A percentile compares a stretch with the other conserved stretches of the same genome.
phyloP scores from a whole-genome alignment of 768 basidiomycete genomes.

The Boletus rubroflammeus region DNA sequence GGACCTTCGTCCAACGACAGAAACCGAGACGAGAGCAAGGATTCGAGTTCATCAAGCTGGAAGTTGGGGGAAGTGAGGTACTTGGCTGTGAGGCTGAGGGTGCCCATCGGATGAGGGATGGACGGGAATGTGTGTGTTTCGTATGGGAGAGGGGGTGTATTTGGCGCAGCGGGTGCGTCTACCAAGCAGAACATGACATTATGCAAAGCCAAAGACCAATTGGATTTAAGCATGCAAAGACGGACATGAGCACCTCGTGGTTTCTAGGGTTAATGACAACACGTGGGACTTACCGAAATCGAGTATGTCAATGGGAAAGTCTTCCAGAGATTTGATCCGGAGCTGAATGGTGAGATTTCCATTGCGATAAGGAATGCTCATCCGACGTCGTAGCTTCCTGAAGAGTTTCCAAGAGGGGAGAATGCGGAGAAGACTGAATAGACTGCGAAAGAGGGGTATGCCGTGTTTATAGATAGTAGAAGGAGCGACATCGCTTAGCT shows the following conservation, averaged over 20 bases:
- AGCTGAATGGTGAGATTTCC: constrained; percentile 49
- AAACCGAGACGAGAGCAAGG: constrained; percentile 69
- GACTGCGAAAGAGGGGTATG: constrained; percentile 75
- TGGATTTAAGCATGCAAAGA: constrained; percentile 9
- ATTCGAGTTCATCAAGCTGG: constrained; percentile 73
- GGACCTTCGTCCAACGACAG: constrained; percentile 62
- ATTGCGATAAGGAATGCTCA: constrained; percentile 34
- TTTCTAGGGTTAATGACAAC: constrained; percentile 25
- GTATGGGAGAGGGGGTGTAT: constrained; percentile 42
- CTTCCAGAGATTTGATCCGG: constrained; percentile 39
- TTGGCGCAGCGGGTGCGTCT: constrained; percentile 41
- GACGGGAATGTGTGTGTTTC: constrained; percentile 59
- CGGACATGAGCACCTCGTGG: constrained; percentile 33
- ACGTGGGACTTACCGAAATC: constrained; percentile 37
- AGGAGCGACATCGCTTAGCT: constrained; percentile 51
- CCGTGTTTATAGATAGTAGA: constrained; percentile 83
- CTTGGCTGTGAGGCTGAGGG: constrained; percentile 55
- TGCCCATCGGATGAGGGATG: constrained; percentile 66
- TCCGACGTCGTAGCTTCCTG: constrained; percentile 51
- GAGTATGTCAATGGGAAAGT: constrained; percentile 27
- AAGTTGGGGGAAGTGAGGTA: constrained; percentile 70
- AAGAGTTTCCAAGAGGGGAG: constrained; percentile 75
- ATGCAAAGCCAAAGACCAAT: constrained; percentile 1
- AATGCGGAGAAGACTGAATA: constrained; percentile 65
- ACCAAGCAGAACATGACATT: constrained; percentile 7